These are phyloP conservation scores for Trametes polyzona DNA, from an alignment of 1,284 basidiomycete species.

Conservation along the genomic window DNA sequence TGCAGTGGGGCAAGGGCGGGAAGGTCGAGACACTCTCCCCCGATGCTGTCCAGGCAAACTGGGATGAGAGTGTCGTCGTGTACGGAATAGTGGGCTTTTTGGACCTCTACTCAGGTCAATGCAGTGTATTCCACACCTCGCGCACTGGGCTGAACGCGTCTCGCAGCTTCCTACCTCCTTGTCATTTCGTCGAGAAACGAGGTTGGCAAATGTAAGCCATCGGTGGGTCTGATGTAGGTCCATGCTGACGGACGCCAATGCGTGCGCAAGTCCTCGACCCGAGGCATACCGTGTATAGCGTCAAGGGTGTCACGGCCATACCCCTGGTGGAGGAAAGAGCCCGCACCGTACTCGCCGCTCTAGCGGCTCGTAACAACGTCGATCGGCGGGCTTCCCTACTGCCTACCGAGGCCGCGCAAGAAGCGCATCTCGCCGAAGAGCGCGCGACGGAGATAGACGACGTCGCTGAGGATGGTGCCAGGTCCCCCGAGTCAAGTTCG, in stretches of 20 bases:
- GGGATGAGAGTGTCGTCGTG: conserved; percentile 59
- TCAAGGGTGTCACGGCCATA: conserved; percentile 69
- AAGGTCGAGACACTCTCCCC: conserved; percentile 56
- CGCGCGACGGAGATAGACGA: conserved; percentile 21
- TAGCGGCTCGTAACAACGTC: conserved; percentile 51
- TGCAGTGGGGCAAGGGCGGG: conserved; percentile 65
- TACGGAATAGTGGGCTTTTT: conserved; percentile 76
- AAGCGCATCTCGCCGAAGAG: conserved; percentile 11
- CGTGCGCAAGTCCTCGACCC: conserved; percentile 73
- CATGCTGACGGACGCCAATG: no score
- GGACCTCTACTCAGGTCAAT: conserved; percentile 68
- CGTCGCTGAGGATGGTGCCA: conserved; percentile 2
- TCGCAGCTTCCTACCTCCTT: conserved; percentile 71
- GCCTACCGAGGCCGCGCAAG: conserved; percentile 23
- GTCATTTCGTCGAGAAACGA: conserved; percentile 64
- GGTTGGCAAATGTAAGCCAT: conserved; percentile 63
- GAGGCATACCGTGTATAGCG: conserved; percentile 60
- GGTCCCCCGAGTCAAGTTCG: conserved; percentile 53
- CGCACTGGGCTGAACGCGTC: conserved; percentile 7
- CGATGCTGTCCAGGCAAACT: conserved; percentile 44
- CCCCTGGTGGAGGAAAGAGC: conserved; percentile 68
- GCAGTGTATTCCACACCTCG: neutral
- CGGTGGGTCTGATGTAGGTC: conserved; percentile 5
- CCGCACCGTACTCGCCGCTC: conserved; percentile 48
- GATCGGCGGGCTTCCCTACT: conserved; percentile 51